A percentile compares a stretch with the other conserved stretches of the same genome.
phyloP scores from a whole-genome alignment of 2,329 filamentous ascomycete species.

The Epichloe baconii region DNA sequence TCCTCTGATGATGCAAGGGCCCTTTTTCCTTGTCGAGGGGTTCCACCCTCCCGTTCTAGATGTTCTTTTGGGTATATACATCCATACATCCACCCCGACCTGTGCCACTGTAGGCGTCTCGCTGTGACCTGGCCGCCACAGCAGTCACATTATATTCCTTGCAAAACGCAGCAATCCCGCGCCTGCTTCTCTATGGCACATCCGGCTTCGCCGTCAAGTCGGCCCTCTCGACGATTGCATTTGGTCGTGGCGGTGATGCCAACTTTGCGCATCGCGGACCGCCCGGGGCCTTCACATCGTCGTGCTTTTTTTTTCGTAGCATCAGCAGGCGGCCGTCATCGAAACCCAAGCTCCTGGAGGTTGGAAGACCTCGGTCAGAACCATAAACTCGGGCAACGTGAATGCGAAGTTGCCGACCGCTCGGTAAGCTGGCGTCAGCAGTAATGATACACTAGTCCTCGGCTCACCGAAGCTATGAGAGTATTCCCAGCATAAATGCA shows the following conservation, averaged over 20 bases:
- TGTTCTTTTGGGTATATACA: conserved; percentile 4
- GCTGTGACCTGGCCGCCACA: neutral
- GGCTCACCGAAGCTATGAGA: conserved; percentile 6
- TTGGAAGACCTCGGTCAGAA: neutral
- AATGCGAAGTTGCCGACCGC: neutral
- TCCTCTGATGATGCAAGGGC: neutral
- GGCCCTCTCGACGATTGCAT: neutral
- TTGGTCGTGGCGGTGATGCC: too few relatives aligned
- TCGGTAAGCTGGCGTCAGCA: neutral
- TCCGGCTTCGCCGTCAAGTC: neutral
- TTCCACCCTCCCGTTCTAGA: conserved; percentile 1
- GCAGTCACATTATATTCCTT: neutral
- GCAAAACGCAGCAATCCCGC: neutral
- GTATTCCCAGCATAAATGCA: neutral
- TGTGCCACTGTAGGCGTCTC: neutral
- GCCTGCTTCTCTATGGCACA: neutral
- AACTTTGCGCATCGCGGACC: too few relatives aligned
- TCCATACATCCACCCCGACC: neutral
- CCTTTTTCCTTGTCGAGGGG: neutral
- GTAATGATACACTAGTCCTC: neutral
- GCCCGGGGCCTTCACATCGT: too few relatives aligned
- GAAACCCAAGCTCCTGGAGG: neutral
- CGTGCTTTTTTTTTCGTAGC: too few relatives aligned
- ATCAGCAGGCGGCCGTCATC: neutral
- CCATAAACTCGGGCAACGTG: neutral